Evolutionary conservation across 352 stramenopile genomes (phyloP).

Genomic region (Stephanocyclus meneghinianus): DNA sequence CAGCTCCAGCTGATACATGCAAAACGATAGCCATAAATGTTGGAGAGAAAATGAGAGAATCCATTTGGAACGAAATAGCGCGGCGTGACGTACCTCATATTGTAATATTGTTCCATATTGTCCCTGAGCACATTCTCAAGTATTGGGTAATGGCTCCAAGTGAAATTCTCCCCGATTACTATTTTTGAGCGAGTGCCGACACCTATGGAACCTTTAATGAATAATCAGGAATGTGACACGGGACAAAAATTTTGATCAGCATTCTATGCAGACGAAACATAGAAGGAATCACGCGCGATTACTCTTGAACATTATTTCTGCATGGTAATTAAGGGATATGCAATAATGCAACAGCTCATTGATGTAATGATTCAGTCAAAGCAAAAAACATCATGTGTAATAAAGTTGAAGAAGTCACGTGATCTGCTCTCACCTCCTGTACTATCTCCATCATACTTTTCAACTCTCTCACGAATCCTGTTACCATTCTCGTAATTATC

Average conservation of each 20-base stretch:
- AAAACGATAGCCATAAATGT: too few species aligned
- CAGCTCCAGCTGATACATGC: constrained; percentile 27
- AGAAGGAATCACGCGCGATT: neutral
- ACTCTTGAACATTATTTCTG: neutral
- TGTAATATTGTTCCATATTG: constrained; percentile 7
- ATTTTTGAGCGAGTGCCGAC: neutral
- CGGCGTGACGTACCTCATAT: neutral
- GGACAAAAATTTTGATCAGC: neutral
- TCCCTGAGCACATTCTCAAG: neutral
- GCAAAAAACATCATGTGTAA: too few species aligned
- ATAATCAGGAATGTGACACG: neutral
- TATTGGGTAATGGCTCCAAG: constrained; percentile 2
- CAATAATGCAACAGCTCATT: too few species aligned
- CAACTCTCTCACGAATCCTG: neutral
- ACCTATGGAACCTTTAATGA: neutral
- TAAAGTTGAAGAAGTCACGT: too few species aligned
- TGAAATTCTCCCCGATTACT: neutral
- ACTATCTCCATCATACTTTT: too few species aligned
- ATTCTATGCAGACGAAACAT: neutral
- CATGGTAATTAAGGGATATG: neutral
- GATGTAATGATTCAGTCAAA: too few species aligned
- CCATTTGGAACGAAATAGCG: neutral
- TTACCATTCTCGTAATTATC: neutral
- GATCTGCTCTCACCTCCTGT: too few species aligned
- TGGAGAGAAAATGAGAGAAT: too few species aligned